Base-by-base conservation (phyloP, 2,329 filamentous ascomycete species). In the Paramyrothecium sp. region DNA sequence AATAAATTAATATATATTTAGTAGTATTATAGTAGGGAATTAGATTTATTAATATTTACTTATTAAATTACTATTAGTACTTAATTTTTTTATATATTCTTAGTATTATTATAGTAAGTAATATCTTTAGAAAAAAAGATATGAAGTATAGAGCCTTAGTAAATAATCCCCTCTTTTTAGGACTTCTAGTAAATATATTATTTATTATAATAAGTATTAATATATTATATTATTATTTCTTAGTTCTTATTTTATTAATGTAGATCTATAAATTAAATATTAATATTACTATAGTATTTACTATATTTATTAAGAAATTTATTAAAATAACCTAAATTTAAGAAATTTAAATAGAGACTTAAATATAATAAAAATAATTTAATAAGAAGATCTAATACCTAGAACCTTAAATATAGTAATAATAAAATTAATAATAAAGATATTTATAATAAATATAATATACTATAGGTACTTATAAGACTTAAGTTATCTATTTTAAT, bases 91-190 rank as follows among this genome's bases (percentile, higher is more conserved):
- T n/a, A n/a, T n/a, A n/a, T n/a, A n/a, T n/a, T n/a, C n/a, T n/a
- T n/a, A n/a, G n/a, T 53, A 47, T 49, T 51, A 51, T 38, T 48
- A 49, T 3, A 16, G 22, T 26, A 48, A 53, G 51, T 53, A 54
- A 54, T 54, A 54, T 30, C 13, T 54, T 41, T 58, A 53, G 33
- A 56, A 53, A 41, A 56, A 53, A 50, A 59, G 21, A 52, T 48
- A 55, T 34, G 22, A 55, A 38, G 16, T n/a, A 48, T 38, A 26
- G 34, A 51, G 11, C n/a, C n/a, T 41, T 54, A 34, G 47, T 56
- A 56, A 21, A 53, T 47, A 34, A 53, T n/a, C n/a, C n/a, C n/a
- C n/a, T n/a, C n/a, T n/a, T 22, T 56, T 51, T 41, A 55, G 21
- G 50, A 19, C 22, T 55, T 51, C 5, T 51, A 51, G 16, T 51